Conservation (phyloP, 306 rosid species). For the Leucaena leucocephala region DNA sequence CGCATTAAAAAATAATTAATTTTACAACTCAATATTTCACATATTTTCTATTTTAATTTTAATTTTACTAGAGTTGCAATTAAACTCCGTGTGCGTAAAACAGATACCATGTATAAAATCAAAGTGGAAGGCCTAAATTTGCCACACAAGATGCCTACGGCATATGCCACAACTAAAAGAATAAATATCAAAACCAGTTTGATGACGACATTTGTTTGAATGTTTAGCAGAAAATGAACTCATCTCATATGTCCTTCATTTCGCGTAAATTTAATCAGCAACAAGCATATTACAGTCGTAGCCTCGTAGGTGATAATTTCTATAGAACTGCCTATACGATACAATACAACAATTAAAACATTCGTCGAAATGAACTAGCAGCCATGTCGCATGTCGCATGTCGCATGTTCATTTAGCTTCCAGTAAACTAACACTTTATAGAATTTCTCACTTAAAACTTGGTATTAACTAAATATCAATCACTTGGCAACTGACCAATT, state of each 20-base stretch:
- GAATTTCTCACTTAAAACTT: slow-evolving; percentile 31
- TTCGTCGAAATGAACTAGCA: slow-evolving; percentile 14
- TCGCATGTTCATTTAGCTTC: slow-evolving; percentile 13
- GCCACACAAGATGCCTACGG: not conserved
- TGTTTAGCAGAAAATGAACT: not conserved
- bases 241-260: slow-evolving; percentile 10
- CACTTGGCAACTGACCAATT: slow-evolving; percentile 91
- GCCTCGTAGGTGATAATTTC: not conserved
- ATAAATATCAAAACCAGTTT: slow-evolving; percentile 3
- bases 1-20: too few relatives aligned
- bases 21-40: too few relatives aligned
- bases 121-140: not conserved
- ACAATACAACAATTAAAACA: slow-evolving; percentile 21
- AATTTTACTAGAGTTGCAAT: not conserved
- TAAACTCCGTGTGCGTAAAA: not conserved
- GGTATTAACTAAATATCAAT: slow-evolving; percentile 60
- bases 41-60: not conserved
- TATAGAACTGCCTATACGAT: slow-evolving; percentile 20
- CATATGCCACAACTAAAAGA: not conserved
- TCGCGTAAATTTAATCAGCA: not conserved
- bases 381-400: not conserved
- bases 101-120: not conserved
- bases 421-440: slow-evolving; percentile 14
- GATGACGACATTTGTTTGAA: slow-evolving; percentile 3
- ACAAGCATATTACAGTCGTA: slow-evolving; percentile 15